Evolutionary conservation across 1,284 basidiomycete species (phyloP), one percentile per base, ranked within the genome.

Genomic region (Rhodofomes roseus): DNA sequence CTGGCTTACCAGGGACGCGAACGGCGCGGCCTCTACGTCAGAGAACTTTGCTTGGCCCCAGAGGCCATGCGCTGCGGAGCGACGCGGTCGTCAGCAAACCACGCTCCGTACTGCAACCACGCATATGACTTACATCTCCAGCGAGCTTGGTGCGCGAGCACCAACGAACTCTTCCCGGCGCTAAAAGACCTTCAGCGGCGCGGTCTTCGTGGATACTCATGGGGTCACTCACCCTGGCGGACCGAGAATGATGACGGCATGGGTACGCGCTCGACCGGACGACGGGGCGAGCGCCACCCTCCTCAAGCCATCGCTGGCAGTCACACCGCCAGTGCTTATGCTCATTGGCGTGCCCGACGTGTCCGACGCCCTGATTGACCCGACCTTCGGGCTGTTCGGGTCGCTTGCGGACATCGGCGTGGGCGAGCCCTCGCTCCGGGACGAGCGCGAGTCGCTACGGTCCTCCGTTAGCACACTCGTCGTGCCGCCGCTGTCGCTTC

Each of bases 31-130:
- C 61, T 86, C 82, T 4, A 78, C 76, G 54, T 75, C 80, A 63
- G 87, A 82, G 62, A 89, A 89, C 70, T 87, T 89, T 4, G 87
- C 86, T 63, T 89, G 85, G 18, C 86, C 87, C 85, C 86, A 90
- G 14, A 89, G 76, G 2, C 87, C 87, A 63, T 88, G 85, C 18
- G 84, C 86, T 87, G 58, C 5, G 46, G 40, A 58, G 57, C 46
- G 14, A 57, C n/a, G 56, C 3, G 11, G 29, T 41, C n/a, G 53
- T 36, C 44, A 40, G 16, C 18, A n/a, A 48, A 22, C 25, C 37
- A 46, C 20, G 1, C n/a, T 16, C 5, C 9, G 36, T 44, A 41
- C 27, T 36, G 12, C 6, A 12, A 36, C 34, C 34, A n/a, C n/a
- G 34, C 34, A 6, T 36, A 6, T 6, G 12, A 69, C 80, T 66